Evolutionary conservation across 331 rosid species (phyloP).

Genomic region (Spiraea crenata): DNA sequence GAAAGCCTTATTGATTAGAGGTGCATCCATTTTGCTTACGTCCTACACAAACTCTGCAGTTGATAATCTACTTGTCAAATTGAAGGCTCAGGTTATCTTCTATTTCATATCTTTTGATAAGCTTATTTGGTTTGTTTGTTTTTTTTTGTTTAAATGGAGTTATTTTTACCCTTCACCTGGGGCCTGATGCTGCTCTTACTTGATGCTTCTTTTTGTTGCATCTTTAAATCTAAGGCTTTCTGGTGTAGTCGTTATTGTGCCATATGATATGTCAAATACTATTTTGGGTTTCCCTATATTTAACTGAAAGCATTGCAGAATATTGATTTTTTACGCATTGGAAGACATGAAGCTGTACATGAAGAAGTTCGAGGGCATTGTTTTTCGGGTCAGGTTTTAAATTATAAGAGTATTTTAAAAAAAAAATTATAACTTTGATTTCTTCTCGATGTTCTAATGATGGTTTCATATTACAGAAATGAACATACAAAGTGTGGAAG

Average conservation of each 20-base stretch:
- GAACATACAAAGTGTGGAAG: conserved; percentile 55
- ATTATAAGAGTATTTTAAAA: conserved; percentile 15
- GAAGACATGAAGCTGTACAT: conserved; percentile 77
- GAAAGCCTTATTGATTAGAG: conserved; percentile 86
- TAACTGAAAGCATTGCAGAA: conserved; percentile 47
- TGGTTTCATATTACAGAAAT: conserved; percentile 41
- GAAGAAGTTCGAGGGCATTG: conserved; percentile 79
- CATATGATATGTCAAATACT: conserved; percentile 10
- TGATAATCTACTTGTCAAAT: conserved; percentile 88
- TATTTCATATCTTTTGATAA: conserved; percentile 3
- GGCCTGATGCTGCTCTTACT: background rate
- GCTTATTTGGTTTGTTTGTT: background rate
- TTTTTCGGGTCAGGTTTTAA: conserved; percentile 65
- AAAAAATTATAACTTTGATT: conserved; percentile 15
- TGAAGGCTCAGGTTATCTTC: conserved; percentile 70
- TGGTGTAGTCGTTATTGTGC: background rate
- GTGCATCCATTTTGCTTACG: conserved; percentile 88
- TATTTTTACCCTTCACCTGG: too few relatives aligned
- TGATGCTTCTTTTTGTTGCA: background rate
- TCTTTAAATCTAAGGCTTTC: conserved; percentile 2
- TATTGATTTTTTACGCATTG: conserved; percentile 84
- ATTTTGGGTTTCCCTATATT: conserved; percentile 12
- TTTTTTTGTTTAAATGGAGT: background rate
- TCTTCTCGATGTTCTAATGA: conserved; percentile 26
- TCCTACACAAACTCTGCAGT: conserved; percentile 94